Evolutionary conservation across 371 early-diverging fungal genomes (phyloP).

Genomic region (Umbelopsis sp.): DNA sequence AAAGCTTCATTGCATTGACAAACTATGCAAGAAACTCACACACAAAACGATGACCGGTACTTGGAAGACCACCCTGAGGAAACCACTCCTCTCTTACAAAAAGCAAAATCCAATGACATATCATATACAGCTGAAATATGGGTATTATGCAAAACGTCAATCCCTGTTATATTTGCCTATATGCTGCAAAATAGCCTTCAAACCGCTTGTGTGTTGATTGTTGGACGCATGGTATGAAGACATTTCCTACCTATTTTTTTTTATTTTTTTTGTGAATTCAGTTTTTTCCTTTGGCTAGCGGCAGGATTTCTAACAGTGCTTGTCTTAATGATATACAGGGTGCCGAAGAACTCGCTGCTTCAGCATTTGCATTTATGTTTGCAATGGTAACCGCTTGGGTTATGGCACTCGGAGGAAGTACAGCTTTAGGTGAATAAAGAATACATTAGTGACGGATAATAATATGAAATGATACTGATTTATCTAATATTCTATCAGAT

Average conservation of each 20-base stretch:
- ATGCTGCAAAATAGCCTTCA: constrained; percentile 52
- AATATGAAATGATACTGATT: neutral
- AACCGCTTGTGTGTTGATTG: constrained; percentile 45
- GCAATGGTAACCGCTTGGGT: constrained; percentile 75
- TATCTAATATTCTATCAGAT: constrained; percentile 36
- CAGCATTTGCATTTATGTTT: constrained; percentile 67
- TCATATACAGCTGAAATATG: neutral
- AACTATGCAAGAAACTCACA: neutral
- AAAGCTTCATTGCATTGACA: neutral
- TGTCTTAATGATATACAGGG: constrained; percentile 28
- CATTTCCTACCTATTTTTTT: neutral
- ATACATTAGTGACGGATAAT: too few relatives aligned
- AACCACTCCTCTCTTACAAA: neutral
- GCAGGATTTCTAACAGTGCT: neutral
- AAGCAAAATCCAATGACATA: neutral
- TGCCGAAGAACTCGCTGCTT: constrained; percentile 63
- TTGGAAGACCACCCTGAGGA: neutral
- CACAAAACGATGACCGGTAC: neutral
- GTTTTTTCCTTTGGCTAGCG: neutral
- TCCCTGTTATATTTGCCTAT: constrained; percentile 48
- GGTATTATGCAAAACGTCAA: neutral
- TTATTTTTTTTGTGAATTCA: constrained; percentile 2
- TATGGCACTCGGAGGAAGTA: constrained; percentile 65
- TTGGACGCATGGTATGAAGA: constrained; percentile 48
- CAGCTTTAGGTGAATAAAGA: constrained; percentile 38